Conservation (phyloP, 108 stramenopile species). For the Craspedostauros australis region DNA sequence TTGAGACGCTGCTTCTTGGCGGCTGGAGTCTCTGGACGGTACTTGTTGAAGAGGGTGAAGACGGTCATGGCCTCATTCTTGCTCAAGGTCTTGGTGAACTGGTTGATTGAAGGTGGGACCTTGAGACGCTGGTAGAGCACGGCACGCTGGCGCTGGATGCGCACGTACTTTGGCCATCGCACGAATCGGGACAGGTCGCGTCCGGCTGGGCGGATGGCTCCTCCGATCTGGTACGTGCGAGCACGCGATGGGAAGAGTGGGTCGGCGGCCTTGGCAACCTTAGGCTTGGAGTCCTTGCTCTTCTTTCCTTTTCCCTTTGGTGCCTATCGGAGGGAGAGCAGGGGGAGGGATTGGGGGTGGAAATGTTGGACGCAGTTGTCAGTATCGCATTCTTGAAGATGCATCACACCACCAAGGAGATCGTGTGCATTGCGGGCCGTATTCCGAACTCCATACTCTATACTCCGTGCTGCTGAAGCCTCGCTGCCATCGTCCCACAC, state of each 20-base stretch:
- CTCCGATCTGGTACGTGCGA: slow-evolving; percentile 87
- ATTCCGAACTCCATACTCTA: no score
- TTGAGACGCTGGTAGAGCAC: slow-evolving; percentile 97
- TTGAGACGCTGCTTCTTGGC: slow-evolving; percentile 96
- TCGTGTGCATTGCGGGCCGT: no score
- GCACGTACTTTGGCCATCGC: slow-evolving; percentile 96
- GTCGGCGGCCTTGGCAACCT: slow-evolving; percentile 63
- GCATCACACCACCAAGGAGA: no score
- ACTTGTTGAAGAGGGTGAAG: slow-evolving; percentile 96
- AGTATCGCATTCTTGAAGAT: no score
- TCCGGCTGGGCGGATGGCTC: slow-evolving; percentile 88
- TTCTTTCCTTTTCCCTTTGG: slow-evolving; percentile 62
- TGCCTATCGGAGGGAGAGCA: no score
- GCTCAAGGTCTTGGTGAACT: slow-evolving; percentile 95
- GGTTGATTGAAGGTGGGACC: slow-evolving; percentile 97
- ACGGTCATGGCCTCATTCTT: slow-evolving; percentile 98
- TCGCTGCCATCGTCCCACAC: no score
- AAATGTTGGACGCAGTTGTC: no score
- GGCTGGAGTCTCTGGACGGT: slow-evolving; percentile 96
- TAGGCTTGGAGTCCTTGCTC: slow-evolving; percentile 67
- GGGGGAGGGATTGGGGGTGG: no score
- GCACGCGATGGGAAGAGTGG: slow-evolving; percentile 93
- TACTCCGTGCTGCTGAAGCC: no score
- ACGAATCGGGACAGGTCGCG: slow-evolving; percentile 97
- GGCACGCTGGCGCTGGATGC: slow-evolving; percentile 98